A percentile compares a stretch with the other conserved stretches of the same genome.
phyloP scores from a whole-genome alignment of 208 protist genomes.

The Leishmania turanica region DNA sequence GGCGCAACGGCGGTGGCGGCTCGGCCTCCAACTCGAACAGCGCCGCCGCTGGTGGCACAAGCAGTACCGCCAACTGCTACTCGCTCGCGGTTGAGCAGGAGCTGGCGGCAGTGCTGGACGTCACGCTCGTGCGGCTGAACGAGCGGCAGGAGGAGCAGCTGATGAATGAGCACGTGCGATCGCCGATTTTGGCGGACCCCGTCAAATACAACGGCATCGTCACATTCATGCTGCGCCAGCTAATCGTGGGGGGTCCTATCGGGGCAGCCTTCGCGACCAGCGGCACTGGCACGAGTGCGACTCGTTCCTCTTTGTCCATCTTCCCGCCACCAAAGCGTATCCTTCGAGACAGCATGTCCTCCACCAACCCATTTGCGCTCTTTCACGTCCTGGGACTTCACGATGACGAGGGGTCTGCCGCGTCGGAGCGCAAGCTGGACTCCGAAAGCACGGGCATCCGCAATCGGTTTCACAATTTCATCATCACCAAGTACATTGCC shows the following conservation, averaged over 20 bases:
- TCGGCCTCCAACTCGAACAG: conserved; percentile 20
- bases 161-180: conserved; percentile 70
- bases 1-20: conserved; percentile 2
- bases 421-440: conserved; percentile 49
- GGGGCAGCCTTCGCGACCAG: background rate
- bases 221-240: conserved; percentile 71
- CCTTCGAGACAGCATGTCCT: conserved; percentile 42
- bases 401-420: conserved; percentile 63
- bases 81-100: conserved; percentile 58
- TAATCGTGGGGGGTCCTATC: conserved; percentile 26
- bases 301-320: background rate
- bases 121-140: conserved; percentile 71
- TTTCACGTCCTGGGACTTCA: conserved; percentile 76
- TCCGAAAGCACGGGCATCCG: conserved; percentile 44
- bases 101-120: conserved; percentile 56
- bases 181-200: conserved; percentile 65
- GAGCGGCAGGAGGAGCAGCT: conserved; percentile 74
- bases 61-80: conserved; percentile 40
- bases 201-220: conserved; percentile 70
- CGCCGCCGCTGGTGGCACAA: conserved; percentile 32
- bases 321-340: conserved; percentile 19
- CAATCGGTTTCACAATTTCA: conserved; percentile 65
- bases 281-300: background rate
- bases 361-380: conserved; percentile 50
- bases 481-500: conserved; percentile 72